Conservation (phyloP, 116 monocot genomes). For the Posidonia oceanica region DNA sequence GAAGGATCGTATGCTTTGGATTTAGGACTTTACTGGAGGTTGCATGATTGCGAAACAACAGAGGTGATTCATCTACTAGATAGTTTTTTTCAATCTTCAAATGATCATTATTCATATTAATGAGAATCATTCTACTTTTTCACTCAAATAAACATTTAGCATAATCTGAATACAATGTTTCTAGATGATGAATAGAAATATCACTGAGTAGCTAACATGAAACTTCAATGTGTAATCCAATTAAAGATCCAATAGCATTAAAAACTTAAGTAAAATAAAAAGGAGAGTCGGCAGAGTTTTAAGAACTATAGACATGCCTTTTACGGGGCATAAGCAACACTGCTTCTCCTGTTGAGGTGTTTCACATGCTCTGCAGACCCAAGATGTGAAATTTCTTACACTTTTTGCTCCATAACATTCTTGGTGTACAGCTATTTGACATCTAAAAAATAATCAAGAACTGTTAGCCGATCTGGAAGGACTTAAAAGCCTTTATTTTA, state of each 20-base stretch:
- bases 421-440: conserved; percentile 98
- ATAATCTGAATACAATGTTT: too few species aligned
- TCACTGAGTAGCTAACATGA: too few species aligned
- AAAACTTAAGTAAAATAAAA: not conserved
- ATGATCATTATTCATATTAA: too few species aligned
- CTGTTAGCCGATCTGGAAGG: not conserved
- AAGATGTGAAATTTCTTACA: conserved; percentile 70
- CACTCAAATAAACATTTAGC: too few species aligned
- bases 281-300: not conserved
- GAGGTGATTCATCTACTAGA: not conserved
- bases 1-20: too few species aligned
- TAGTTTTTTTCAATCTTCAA: too few species aligned
- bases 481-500: not conserved
- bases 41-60: too few species aligned
- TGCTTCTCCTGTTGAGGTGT: conserved; percentile 42
- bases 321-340: conserved; percentile 94
- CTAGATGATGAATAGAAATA: too few species aligned
- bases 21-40: too few species aligned
- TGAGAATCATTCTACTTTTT: too few species aligned
- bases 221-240: too few species aligned
- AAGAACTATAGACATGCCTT: conserved; percentile 37
- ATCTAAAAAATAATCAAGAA: conserved; percentile 29
- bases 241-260: too few species aligned
- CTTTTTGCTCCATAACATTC: conserved; percentile 89
- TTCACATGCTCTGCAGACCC: conserved; percentile 98